These are phyloP conservation scores for Diaporthe australafricana DNA, from an alignment of 2,329 filamentous ascomycete species.

Conservation along the genomic window DNA sequence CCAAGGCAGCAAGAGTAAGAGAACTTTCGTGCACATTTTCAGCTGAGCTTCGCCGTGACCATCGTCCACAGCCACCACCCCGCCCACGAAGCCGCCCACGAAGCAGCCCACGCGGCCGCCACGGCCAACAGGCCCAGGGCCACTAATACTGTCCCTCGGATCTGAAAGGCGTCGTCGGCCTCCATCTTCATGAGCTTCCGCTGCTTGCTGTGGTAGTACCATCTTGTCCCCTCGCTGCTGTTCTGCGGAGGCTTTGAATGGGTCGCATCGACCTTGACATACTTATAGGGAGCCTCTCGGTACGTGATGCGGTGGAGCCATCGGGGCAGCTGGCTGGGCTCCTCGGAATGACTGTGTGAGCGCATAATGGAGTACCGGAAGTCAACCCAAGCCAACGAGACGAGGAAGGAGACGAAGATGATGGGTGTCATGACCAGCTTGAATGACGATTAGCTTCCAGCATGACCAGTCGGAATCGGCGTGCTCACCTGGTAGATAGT, in stretches of 20 bases:
- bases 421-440: slow-evolving; percentile 71
- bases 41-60: slow-evolving; percentile 12
- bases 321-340: slow-evolving; percentile 46
- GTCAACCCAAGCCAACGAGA: slow-evolving; percentile 74
- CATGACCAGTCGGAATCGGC: background rate
- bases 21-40: background rate
- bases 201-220: slow-evolving; percentile 68
- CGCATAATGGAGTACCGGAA: slow-evolving; percentile 64
- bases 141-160: slow-evolving; percentile 66
- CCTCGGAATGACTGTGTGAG: slow-evolving; percentile 51
- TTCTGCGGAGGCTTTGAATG: background rate
- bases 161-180: slow-evolving; percentile 71
- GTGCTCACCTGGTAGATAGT: slow-evolving; percentile 41
- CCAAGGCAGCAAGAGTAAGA: too few relatives aligned
- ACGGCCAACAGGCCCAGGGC: slow-evolving; percentile 55
- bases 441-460: background rate
- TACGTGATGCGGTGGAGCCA: slow-evolving; percentile 58
- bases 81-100: too few relatives aligned
- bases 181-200: slow-evolving; percentile 72
- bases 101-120: slow-evolving; percentile 45
- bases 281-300: slow-evolving; percentile 53
- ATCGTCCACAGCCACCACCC: slow-evolving; percentile 37
- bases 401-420: slow-evolving; percentile 71
- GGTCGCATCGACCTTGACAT: slow-evolving; percentile 42
- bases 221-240: slow-evolving; percentile 45